These are phyloP conservation scores for Coemansia sp. DNA, from an alignment of 192 early-diverging fungal species.

Conservation along the genomic window DNA sequence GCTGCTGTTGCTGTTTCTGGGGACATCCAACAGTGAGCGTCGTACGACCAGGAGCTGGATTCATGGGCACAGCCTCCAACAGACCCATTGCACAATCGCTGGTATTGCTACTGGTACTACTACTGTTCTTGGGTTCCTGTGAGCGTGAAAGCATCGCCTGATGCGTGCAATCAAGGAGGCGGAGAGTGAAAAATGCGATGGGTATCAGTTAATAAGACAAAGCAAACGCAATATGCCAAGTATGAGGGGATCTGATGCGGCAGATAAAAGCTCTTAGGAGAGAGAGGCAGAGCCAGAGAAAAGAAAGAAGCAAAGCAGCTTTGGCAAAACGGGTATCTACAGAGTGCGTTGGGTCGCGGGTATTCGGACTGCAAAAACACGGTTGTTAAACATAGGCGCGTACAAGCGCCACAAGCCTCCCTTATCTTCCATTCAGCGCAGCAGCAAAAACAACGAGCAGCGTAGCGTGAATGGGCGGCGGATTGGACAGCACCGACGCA, in stretches of 20 bases:
- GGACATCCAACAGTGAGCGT: slow-evolving; percentile 8
- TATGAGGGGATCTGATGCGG: not conserved
- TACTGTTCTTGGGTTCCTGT: slow-evolving; percentile 10
- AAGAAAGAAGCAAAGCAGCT: slow-evolving; percentile 3
- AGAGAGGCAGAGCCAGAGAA: not conserved
- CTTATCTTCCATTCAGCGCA: not conserved
- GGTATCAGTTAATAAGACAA: not conserved
- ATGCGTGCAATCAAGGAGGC: not conserved
- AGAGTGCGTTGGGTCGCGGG: not conserved
- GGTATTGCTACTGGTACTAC: not conserved
- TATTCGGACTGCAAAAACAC: not conserved
- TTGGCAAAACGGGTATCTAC: not conserved
- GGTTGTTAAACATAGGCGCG: not conserved
- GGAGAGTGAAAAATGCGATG: not conserved
- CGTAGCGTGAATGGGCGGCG: slow-evolving; percentile 4
- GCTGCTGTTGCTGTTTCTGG: slow-evolving; percentile 27
- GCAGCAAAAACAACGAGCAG: not conserved
- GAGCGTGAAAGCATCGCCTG: slow-evolving; percentile 25
- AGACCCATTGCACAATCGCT: slow-evolving; percentile 18
- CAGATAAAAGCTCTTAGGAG: not conserved
- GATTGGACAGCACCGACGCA: not conserved
- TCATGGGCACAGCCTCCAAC: slow-evolving; percentile 27
- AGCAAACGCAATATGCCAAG: not conserved
- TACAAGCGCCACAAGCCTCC: slow-evolving; percentile 13
- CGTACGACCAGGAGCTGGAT: slow-evolving; percentile 12